phyloP scores from a whole-genome alignment of 805 yeast genomes.

The Wickerhamomyces pijperi region DNA sequence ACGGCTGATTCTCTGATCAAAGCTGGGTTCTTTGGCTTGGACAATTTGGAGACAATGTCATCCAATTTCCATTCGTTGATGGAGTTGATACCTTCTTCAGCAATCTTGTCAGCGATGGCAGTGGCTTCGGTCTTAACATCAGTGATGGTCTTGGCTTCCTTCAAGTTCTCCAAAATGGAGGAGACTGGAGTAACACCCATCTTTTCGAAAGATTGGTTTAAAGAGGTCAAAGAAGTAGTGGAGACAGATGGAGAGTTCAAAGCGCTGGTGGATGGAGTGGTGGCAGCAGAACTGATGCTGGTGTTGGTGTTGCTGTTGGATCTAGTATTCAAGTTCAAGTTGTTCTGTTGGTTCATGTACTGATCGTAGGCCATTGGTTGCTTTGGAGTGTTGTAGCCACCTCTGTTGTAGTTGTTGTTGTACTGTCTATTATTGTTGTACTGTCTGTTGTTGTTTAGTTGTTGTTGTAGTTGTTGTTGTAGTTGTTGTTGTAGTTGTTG shows the following conservation, averaged over 20 bases:
- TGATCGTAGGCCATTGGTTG: slow-evolving; percentile 17
- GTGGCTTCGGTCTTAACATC: slow-evolving; percentile 25
- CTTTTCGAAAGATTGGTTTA: slow-evolving; percentile 60
- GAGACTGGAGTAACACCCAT: slow-evolving; percentile 58
- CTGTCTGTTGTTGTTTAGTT: not conserved
- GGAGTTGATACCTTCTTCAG: slow-evolving; percentile 29
- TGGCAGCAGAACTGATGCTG: slow-evolving; percentile 10
- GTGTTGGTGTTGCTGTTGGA: slow-evolving; percentile 5
- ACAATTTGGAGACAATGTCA: slow-evolving; percentile 52
- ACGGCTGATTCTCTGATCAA: slow-evolving; percentile 70
- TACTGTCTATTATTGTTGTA: not conserved
- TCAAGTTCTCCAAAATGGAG: slow-evolving; percentile 40
- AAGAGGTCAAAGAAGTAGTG: slow-evolving; percentile 61
- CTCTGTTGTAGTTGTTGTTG: slow-evolving; percentile 1
- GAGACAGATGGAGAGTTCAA: slow-evolving; percentile 37
- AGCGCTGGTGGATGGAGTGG: slow-evolving; percentile 17
- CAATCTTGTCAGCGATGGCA: slow-evolving; percentile 35
- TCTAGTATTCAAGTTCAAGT: slow-evolving; percentile 8
- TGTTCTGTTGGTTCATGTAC: slow-evolving; percentile 10
- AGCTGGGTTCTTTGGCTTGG: slow-evolving; percentile 65
- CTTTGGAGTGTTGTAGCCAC: slow-evolving; percentile 10
- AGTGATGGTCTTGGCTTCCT: slow-evolving; percentile 23
- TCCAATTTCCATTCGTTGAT: slow-evolving; percentile 56
- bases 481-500: slow-evolving; percentile 1
- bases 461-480: not conserved